These are phyloP conservation scores for Fragaria iinumae DNA, from an alignment of 306 rosid genomes.

Conservation along the genomic window DNA sequence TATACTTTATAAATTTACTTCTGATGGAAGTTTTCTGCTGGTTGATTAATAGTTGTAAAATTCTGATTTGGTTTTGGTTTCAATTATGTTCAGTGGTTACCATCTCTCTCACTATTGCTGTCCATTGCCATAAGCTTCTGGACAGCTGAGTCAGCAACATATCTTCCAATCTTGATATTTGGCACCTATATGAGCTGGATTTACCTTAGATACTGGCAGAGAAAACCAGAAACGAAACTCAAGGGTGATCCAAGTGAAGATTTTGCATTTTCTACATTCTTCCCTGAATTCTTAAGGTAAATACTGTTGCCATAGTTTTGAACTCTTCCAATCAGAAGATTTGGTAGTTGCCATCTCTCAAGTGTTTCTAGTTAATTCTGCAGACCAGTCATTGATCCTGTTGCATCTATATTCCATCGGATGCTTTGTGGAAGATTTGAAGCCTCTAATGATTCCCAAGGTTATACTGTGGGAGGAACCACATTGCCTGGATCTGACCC, in stretches of 20 bases:
- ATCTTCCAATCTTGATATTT: slow-evolving; percentile 81
- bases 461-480: slow-evolving; percentile 48
- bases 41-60: slow-evolving; percentile 21
- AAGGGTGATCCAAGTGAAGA: slow-evolving; percentile 95
- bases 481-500: slow-evolving; percentile 89
- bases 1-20: slow-evolving; percentile 11
- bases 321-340: slow-evolving; percentile 1
- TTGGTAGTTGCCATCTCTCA: slow-evolving; percentile 18
- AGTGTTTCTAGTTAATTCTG: slow-evolving; percentile 26
- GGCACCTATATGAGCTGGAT: slow-evolving; percentile 93
- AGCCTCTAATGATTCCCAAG: slow-evolving; percentile 46
- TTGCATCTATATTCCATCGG: slow-evolving; percentile 78
- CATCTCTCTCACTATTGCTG: slow-evolving; percentile 57
- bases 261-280: slow-evolving; percentile 87
- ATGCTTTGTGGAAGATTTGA: slow-evolving; percentile 84
- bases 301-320: slow-evolving; percentile 7
- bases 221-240: slow-evolving; percentile 74
- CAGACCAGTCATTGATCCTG: slow-evolving; percentile 85
- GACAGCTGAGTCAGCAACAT: slow-evolving; percentile 54
- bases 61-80: slow-evolving; percentile 24
- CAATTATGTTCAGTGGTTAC: slow-evolving; percentile 73
- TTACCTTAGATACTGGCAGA: slow-evolving; percentile 97
- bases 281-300: slow-evolving; percentile 83
- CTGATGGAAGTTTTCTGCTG: neutral
- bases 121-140: slow-evolving; percentile 65